Evolutionary conservation across 495 filamentous ascomycete genomes (phyloP).

Genomic region (Penicillium goetzii): DNA sequence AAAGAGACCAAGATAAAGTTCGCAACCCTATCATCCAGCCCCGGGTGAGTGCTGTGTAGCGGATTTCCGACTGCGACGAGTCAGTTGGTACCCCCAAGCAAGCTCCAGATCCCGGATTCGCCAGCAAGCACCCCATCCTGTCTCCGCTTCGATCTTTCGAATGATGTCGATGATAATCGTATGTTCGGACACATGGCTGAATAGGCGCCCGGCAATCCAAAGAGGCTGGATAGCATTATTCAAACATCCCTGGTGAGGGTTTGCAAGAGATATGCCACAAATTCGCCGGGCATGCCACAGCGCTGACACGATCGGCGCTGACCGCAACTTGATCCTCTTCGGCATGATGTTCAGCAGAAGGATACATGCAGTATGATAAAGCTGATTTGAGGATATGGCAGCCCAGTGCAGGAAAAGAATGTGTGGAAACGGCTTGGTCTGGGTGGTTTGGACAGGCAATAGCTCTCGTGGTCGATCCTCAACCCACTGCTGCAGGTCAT

Average conservation of each 20-base stretch:
- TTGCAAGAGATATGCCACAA: constrained; percentile 52
- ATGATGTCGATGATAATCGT: constrained; percentile 45
- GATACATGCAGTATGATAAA: constrained; percentile 53
- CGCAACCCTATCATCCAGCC: constrained; percentile 8
- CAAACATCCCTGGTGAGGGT: constrained; percentile 51
- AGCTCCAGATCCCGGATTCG: constrained; percentile 48
- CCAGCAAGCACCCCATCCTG: constrained; percentile 54
- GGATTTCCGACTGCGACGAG: constrained; percentile 14
- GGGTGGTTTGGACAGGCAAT: constrained; percentile 38
- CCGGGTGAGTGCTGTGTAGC: constrained; percentile 13
- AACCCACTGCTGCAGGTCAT: constrained; percentile 48
- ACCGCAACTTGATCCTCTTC: constrained; percentile 34
- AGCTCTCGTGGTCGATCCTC: constrained; percentile 45
- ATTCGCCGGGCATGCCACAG: constrained; percentile 55
- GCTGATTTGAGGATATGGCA: constrained; percentile 54
- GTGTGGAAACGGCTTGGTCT: constrained; percentile 44
- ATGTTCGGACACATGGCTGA: constrained; percentile 52
- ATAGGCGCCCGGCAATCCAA: constrained; percentile 51
- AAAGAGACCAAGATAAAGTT: neutral
- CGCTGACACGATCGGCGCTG: constrained; percentile 29
- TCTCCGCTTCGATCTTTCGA: constrained; percentile 45
- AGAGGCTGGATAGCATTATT: constrained; percentile 55
- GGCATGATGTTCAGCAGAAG: constrained; percentile 47
- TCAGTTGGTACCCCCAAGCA: constrained; percentile 47
- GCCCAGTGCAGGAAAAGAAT: constrained; percentile 52